A percentile compares a stretch with the other conserved stretches of the same genome.
phyloP scores from a whole-genome alignment of 257 asterid genomes.

The Vinca minor region DNA sequence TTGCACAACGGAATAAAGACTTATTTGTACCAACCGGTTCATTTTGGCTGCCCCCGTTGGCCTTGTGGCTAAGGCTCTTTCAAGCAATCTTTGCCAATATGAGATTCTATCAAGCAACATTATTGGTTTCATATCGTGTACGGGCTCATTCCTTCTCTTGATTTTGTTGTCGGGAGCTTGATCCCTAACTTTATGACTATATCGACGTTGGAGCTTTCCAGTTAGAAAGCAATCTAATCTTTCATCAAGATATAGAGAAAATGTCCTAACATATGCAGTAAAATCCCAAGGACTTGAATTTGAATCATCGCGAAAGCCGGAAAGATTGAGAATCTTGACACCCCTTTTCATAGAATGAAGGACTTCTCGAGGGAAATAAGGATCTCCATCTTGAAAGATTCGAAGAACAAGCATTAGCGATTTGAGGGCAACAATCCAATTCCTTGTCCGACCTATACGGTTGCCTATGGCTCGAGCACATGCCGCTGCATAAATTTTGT shows the following conservation, averaged over 20 bases:
- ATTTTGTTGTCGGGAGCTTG: constrained; percentile 19
- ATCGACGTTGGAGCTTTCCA: constrained; percentile 59
- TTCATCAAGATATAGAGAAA: constrained; percentile 73
- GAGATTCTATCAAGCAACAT: constrained; percentile 64
- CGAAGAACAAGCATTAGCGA: constrained; percentile 69
- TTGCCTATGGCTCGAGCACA: constrained; percentile 75
- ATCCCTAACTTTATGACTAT: constrained; percentile 22
- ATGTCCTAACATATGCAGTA: constrained; percentile 68
- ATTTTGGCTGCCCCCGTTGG: constrained; percentile 61
- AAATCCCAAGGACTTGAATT: constrained; percentile 82
- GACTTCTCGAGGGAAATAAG: constrained; percentile 81
- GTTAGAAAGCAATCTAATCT: constrained; percentile 73
- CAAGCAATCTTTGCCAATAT: constrained; percentile 67
- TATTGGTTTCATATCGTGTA: constrained; percentile 59
- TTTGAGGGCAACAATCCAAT: constrained; percentile 76
- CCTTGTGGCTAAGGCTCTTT: constrained; percentile 63
- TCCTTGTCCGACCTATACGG: constrained; percentile 75
- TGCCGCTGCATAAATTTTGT: constrained; percentile 55
- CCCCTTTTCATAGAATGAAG: constrained; percentile 82
- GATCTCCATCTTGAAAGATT: constrained; percentile 81
- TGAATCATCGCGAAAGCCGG: constrained; percentile 66
- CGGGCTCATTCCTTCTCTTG: constrained; percentile 34
- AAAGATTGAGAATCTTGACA: constrained; percentile 62
- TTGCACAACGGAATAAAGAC: constrained; percentile 58
- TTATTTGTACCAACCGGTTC: constrained; percentile 42